Evolutionary conservation across 2,329 filamentous ascomycete species (phyloP).

Genomic region (Aspergillus chevalieri): DNA sequence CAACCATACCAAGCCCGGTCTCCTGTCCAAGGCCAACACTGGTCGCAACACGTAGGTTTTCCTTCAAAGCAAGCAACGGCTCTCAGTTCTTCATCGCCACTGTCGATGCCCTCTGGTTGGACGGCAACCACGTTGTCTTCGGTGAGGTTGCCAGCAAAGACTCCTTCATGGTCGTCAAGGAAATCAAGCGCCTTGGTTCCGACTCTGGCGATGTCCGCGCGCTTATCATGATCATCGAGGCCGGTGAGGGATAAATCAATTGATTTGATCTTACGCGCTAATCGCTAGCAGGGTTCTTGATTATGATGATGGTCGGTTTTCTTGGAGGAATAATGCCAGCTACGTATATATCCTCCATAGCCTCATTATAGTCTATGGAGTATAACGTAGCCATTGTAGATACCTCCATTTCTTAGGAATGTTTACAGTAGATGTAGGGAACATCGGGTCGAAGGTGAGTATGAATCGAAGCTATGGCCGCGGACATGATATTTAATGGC

Average conservation of each 20-base stretch:
- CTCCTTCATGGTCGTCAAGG: not conserved
- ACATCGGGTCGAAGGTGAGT: no score
- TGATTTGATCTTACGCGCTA: no score
- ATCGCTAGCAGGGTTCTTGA: no score
- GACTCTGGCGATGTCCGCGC: not conserved
- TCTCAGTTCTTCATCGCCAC: conserved; percentile 52
- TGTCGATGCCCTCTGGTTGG: conserved; percentile 52
- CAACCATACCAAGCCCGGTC: conserved; percentile 2
- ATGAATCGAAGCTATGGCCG: no score
- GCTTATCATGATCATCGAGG: not conserved
- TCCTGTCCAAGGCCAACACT: conserved; percentile 6
- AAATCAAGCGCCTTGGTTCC: not conserved
- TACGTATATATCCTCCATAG: no score
- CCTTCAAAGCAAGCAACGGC: not conserved
- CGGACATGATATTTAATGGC: no score
- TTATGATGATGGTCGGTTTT: no score
- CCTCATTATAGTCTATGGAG: no score
- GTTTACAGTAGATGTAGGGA: no score
- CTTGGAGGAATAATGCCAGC: no score
- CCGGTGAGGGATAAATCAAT: not conserved
- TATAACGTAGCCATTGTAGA: no score
- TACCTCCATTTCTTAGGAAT: no score
- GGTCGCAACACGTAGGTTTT: conserved; percentile 19
- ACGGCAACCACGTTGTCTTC: conserved; percentile 57
- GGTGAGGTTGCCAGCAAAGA: conserved; percentile 21